Conservation (phyloP, 2,329 filamentous ascomycete genomes). For the Colletotrichum lentis region DNA sequence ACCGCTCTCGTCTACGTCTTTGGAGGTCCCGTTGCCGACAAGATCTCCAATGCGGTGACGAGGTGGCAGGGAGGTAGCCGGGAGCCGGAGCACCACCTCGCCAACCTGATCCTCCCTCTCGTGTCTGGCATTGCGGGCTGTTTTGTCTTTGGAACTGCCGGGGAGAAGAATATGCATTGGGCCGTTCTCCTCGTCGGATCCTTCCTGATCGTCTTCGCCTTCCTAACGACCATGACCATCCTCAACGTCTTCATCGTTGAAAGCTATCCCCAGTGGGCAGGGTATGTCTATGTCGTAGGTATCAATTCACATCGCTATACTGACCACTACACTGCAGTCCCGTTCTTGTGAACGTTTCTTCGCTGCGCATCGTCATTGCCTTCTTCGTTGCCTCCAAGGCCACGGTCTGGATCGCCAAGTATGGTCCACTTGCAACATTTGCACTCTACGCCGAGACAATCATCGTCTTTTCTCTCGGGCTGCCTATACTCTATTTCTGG, state of each 20-base stretch:
- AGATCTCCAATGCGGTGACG: slow-evolving; percentile 44
- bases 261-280: slow-evolving; percentile 44
- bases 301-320: not conserved
- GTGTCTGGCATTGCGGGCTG: slow-evolving; percentile 43
- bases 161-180: slow-evolving; percentile 43
- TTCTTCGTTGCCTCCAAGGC: slow-evolving; percentile 45
- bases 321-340: slow-evolving; percentile 39
- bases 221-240: slow-evolving; percentile 43
- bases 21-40: slow-evolving; percentile 45
- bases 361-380: slow-evolving; percentile 45
- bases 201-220: slow-evolving; percentile 45
- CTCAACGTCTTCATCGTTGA: slow-evolving; percentile 47
- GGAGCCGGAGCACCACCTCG: slow-evolving; percentile 47
- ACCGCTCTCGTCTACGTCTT: slow-evolving; percentile 41
- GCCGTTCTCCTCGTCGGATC: slow-evolving; percentile 42
- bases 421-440: slow-evolving; percentile 43
- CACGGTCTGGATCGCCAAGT: slow-evolving; percentile 42
- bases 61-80: slow-evolving; percentile 42
- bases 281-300: not conserved
- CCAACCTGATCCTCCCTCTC: slow-evolving; percentile 46
- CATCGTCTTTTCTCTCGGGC: slow-evolving; percentile 44
- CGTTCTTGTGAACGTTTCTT: slow-evolving; percentile 47
- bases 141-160: slow-evolving; percentile 46
- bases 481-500: slow-evolving; percentile 43
- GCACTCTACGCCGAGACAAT: slow-evolving; percentile 46